Evolutionary conservation across 441 rosid genomes (phyloP), one percentile per base, ranked within the genome.

Genomic region (Erysimum cheiri): DNA sequence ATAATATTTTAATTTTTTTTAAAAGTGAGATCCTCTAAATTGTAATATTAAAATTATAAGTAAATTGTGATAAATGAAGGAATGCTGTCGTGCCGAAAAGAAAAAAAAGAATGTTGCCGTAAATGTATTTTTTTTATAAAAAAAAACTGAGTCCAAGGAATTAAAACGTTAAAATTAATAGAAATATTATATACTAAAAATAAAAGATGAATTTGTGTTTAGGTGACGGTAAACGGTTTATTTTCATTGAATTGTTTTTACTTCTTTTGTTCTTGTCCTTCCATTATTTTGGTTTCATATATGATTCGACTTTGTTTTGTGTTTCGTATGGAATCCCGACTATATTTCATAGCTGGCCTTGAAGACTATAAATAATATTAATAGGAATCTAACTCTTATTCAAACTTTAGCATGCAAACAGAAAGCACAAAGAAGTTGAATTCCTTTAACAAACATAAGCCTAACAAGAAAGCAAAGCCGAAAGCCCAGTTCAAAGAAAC

Each of bases 331-430:
- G 39, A 14, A 54, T 31, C 6, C 8, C 8, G 41, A 57, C 44
- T n/a, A n/a, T 33, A 33, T 55, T 11, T 53, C 41, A 5, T 35
- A 56, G 5, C 29, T 10, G 41, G 0, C 43, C 14, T 1, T 56
- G 41, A 56, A 19, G 14, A 35, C 10, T 56, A 35, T n/a, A 6
- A 5, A 28, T 1, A 48, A 7, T 22, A 31, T 3, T 32, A 31
- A 14, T 8, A 54, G 22, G 7, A 14, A 14, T 32, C 5, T 57
- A 19, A 22, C 9, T 37, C 46, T 56, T 58, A 3, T 36, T 19
- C 31, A 57, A 22, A 57, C 0, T 36, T 29, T 11, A 57, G 46
- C 59, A 53, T n/a, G 37, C 62, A 36, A 6, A 57, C 44, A 57
- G 41, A 36, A 58, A 37, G 47, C 29, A 12, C 46, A 7, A 36